Evolutionary conservation across 1,284 basidiomycete species (phyloP).

Genomic region (Trametes pubescens): DNA sequence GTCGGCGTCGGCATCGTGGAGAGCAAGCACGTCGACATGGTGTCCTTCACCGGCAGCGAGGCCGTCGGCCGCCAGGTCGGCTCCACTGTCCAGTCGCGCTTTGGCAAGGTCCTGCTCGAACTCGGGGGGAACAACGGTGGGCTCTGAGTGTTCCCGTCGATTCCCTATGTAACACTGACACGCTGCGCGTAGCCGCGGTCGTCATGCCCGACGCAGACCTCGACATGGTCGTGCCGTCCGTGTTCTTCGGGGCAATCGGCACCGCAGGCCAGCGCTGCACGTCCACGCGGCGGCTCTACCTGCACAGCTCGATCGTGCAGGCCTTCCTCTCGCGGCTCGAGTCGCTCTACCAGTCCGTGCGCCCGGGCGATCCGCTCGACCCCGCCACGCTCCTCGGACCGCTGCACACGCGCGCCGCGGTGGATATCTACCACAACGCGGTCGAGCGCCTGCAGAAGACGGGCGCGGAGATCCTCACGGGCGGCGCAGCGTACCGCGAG

Average conservation of each 20-base stretch:
- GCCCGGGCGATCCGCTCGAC: conserved; percentile 85
- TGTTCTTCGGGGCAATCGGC: conserved; percentile 94
- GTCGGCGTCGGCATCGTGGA: conserved; percentile 83
- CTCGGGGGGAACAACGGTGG: conserved; percentile 95
- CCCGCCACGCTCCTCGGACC: conserved; percentile 84
- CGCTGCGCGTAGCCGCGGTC: conserved; percentile 70
- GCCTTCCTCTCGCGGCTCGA: conserved; percentile 80
- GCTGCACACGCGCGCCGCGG: conserved; percentile 76
- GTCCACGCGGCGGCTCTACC: conserved; percentile 88
- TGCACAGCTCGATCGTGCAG: conserved; percentile 83
- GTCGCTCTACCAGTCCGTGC: conserved; percentile 73
- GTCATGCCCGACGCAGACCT: conserved; percentile 95
- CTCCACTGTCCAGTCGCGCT: conserved; percentile 79
- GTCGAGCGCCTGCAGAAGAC: conserved; percentile 69
- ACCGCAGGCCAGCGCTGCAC: conserved; percentile 97
- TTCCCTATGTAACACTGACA: neutral
- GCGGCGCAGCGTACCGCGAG: conserved; percentile 62
- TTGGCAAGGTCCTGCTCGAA: conserved; percentile 89
- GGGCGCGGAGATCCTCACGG: conserved; percentile 81
- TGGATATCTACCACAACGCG: conserved; percentile 72
- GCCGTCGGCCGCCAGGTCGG: conserved; percentile 86
- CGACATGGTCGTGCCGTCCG: conserved; percentile 84
- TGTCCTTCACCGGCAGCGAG: conserved; percentile 96
- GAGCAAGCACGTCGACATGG: conserved; percentile 78
- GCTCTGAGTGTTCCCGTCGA: conserved; percentile 1